Evolutionary conservation across 2,329 filamentous ascomycete genomes (phyloP).

Genomic region (Verticillium longisporum): DNA sequence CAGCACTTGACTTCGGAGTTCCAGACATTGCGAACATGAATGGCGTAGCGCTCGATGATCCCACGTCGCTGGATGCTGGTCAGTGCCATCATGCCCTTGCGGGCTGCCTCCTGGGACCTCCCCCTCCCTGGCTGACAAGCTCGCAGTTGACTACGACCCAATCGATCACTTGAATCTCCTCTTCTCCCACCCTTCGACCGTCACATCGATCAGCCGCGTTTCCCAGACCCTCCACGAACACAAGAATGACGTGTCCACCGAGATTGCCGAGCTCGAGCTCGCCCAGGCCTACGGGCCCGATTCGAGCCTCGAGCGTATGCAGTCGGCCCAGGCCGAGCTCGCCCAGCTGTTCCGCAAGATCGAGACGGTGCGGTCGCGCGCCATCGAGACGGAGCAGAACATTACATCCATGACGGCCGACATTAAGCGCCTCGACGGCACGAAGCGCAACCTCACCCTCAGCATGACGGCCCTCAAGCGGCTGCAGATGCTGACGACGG

Average conservation of each 20-base stretch:
- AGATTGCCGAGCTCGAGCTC: slow-evolving; percentile 67
- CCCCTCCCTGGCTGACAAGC: slow-evolving; percentile 10
- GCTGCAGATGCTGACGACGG: slow-evolving; percentile 96
- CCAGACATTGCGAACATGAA: slow-evolving; percentile 28
- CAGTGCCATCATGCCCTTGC: slow-evolving; percentile 10
- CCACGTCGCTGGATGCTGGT: slow-evolving; percentile 38
- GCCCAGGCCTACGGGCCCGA: slow-evolving; percentile 79
- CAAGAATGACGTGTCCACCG: slow-evolving; percentile 73
- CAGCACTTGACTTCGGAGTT: not conserved
- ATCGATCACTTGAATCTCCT: slow-evolving; percentile 89
- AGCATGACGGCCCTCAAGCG: slow-evolving; percentile 98
- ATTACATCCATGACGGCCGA: slow-evolving; percentile 99
- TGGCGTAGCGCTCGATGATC: slow-evolving; percentile 22
- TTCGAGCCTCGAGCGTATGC: slow-evolving; percentile 85
- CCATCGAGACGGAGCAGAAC: slow-evolving; percentile 85
- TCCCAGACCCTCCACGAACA: slow-evolving; percentile 67
- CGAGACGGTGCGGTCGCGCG: slow-evolving; percentile 82
- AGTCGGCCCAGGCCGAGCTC: slow-evolving; percentile 83
- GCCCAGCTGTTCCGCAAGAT: slow-evolving; percentile 90
- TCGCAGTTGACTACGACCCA: slow-evolving; percentile 73
- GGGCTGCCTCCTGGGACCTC: not conserved
- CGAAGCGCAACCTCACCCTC: slow-evolving; percentile 90
- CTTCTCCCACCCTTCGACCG: slow-evolving; percentile 82
- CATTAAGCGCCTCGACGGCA: slow-evolving; percentile 93
- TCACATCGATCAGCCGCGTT: slow-evolving; percentile 69